Evolutionary conservation across 768 basidiomycete species (phyloP).

Genomic region (Russula ochroleuca): DNA sequence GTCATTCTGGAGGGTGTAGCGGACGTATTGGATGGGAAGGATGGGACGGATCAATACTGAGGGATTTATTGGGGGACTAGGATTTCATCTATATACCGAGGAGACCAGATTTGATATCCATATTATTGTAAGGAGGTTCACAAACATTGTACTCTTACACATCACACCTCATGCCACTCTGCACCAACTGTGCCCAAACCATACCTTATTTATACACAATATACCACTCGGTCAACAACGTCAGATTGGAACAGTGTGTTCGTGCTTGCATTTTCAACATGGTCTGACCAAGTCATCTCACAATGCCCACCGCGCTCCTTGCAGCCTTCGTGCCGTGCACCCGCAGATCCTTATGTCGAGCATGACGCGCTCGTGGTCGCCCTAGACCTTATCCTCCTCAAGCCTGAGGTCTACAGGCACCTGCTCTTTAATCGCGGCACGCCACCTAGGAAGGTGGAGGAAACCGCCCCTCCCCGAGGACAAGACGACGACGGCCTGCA

Average conservation of each 20-base stretch:
- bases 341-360: slow-evolving; percentile 86
- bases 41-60: not conserved
- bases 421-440: slow-evolving; percentile 75
- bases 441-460: slow-evolving; percentile 48
- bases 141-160: slow-evolving; percentile 9
- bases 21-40: slow-evolving; percentile 40
- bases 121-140: not conserved
- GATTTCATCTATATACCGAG: slow-evolving; percentile 11
- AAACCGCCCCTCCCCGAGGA: not conserved
- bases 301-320: not conserved
- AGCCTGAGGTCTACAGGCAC: slow-evolving; percentile 77
- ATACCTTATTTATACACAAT: slow-evolving; percentile 72
- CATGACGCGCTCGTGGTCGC: slow-evolving; percentile 69
- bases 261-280: slow-evolving; percentile 33
- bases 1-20: slow-evolving; percentile 71
- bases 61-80: not conserved
- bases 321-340: slow-evolving; percentile 57
- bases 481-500: not conserved
- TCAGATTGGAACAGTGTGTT: slow-evolving; percentile 82
- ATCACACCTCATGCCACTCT: slow-evolving; percentile 62
- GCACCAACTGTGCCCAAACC: slow-evolving; percentile 67
- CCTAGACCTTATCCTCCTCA: slow-evolving; percentile 77
- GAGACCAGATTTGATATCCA: slow-evolving; percentile 12
- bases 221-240: slow-evolving; percentile 72
- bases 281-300: slow-evolving; percentile 11